Evolutionary conservation across 2,329 filamentous ascomycete species (phyloP), one percentile per base, ranked within the genome.

Genomic region (Bipolaris zeicola): DNA sequence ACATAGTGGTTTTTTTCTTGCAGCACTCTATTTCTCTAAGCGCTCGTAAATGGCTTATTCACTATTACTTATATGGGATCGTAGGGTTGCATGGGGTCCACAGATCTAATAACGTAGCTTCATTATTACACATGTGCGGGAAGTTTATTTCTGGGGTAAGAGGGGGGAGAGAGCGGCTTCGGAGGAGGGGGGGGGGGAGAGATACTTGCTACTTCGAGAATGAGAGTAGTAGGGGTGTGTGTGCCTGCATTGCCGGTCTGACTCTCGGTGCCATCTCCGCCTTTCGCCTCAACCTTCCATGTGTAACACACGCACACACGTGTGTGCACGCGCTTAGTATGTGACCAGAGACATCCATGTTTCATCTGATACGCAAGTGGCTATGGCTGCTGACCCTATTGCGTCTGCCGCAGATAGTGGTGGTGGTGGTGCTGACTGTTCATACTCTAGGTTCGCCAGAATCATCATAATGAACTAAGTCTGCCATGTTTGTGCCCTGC

Each of bases 401-500:
- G 10, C 38, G 11, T 11, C 38, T 41, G 10, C 38, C 11, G 20
- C 38, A 24, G 38, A 11, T 6, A 13, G 38, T 13, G 38, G 5
- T 11, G 6, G 38, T 7, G 38, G 38, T 7, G 38, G 14, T 48
- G 45, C 34, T 28, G 26, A 28, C 8, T 10, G 26, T 28, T 10
- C 26, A 10, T 28, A 28, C 26, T 28, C 8, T 28, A 48, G 20
- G 45, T 20, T 13, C n/a, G 28, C 11, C 13, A 20, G 6, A 24
- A 0, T 41, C 20, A 42, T 52, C 48, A 52, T 49, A 52, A 26
- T 26, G 36, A 20, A 18, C 24, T 18, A 4, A 8, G 8, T 37
- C 16, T 11, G 18, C 8, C 31, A n/a, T 41, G 26, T 24, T 41
- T 33, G 28, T 24, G 38, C 51, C 51, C 52, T 54, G 52, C 45